Base-by-base conservation (phyloP, 2,329 filamentous ascomycete species). In the Fusarium guadeloupense region DNA sequence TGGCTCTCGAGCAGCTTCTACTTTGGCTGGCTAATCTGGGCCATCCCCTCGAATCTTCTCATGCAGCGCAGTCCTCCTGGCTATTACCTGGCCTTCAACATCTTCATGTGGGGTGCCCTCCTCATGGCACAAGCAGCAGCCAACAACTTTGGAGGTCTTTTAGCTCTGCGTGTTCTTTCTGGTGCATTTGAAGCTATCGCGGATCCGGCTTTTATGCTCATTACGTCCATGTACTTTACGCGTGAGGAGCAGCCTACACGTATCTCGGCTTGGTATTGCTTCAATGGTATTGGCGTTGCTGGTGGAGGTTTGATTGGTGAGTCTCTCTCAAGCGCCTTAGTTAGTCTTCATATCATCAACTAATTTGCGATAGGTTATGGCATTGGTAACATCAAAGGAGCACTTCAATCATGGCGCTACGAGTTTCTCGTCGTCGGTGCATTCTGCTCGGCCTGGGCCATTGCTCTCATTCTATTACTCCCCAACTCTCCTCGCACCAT, bases 171-270 rank as follows among this genome's bases (percentile, higher is more conserved):
- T 6, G 82, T 85, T 1, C 70, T 90, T 3, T 83, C 88, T 1
- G 88, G 88, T 66, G 84, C 87, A 19, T 88, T 89, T 56, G 87
- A 89, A 68, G 84, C 86, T 4, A 76, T 77, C 28, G 76, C 75
- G 4, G 75, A 77, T 35, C 77, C 76, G 2, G 75, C 75, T 1
- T 86, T 89, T 56, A 86, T 89, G 78, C 72, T 89, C 2, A 85
- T 89, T 30, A 89, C 86, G 0, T 81, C 80, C 5, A 88, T 88
- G 85, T 90, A 85, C 81, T 81, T 88, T 64, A 88, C 85, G 2
- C 78, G 85, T 9, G 77, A 79, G 4, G 84, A 90, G 65, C 87
- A 89, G 64, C 85, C 87, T 0, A 77, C 84, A 3, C 77, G 86
- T 1, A 85, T 87, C 43, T 83, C 83, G 2, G 74, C 83, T 0